Evolutionary conservation across 805 yeast genomes (phyloP), one percentile per base, ranked within the genome.

Genomic region (Starmerella kuoi): DNA sequence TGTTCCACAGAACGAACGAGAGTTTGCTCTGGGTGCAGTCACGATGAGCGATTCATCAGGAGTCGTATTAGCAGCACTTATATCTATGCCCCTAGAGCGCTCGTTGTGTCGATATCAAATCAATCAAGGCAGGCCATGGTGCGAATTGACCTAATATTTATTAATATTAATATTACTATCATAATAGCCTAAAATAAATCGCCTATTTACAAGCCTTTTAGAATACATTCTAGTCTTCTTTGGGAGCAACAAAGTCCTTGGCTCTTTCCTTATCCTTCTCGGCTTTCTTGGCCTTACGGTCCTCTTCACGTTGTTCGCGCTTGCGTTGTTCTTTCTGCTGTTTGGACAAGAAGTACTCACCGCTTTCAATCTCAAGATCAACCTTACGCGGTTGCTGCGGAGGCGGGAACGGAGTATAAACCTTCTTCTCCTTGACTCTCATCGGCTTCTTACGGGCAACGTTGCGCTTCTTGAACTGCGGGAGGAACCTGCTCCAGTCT

Each of bases 331-430:
- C 79, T 68, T 84, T 85, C 56, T 87, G 94, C 55, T 69, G 74
- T 67, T 84, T 81, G 47, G 85, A 82, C 66, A 91, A 70, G 75
- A 91, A 91, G 66, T 85, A 91, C 63, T 91, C 98, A 74, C 98
- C 98, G 68, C 93, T 78, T 64, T 91, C 98, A 63, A 91, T 86
- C 67, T 86, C 94, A 61, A 87, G 68, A 74, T 91, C 98, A 63
- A 91, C 70, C 82, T 91, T 87, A 70, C 97, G 80, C 58, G 97
- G 98, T 52, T 76, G 74, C 65, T 84, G 98, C 40, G 84, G 82
- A 55, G 98, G 97, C 67, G 98, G 98, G 86, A 91, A 91, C 59
- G 98, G 97, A 26, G 98, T 91, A 74, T 88, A 88, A 3, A 76
- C 78, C 64, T 79, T 87, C 71, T 72, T 70, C 48, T 63, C 73